Evolutionary conservation across 805 yeast genomes (phyloP), one percentile per base, ranked within the genome.

Genomic region (Phaffomyces thermotolerans): DNA sequence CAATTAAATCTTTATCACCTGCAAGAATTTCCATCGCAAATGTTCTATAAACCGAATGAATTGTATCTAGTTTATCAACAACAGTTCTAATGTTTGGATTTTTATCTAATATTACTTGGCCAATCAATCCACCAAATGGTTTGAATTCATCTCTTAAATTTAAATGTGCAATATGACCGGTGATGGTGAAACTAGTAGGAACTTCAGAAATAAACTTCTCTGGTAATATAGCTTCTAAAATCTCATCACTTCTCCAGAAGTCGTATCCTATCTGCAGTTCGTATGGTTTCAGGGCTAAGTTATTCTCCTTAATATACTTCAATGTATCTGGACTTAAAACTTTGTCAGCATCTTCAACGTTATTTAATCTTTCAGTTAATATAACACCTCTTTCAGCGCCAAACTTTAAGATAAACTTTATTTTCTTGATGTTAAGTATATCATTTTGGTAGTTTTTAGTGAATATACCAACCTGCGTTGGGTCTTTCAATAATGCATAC

Each of bases 151-250:
- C 84, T 37, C 89, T 71, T 35, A 93, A 63, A 56, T 93, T 93
- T 57, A 95, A 64, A 63, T 93, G 99, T 0, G 98, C 99, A 45
- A 93, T 75, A 64, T 93, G 98, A 0, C 99, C 99, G 0, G 95
- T 95, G 32, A 80, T 78, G 1, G 98, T 86, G 61, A 85, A 93
- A 0, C 98, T 95, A 1, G 93, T 72, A 1, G 99, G 99, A 8
- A 83, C 69, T 44, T 88, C 95, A 35, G 75, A 81, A 7, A 77
- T 63, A 18, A 79, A 62, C 17, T 78, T 70, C 37, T 76, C 82
- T 0, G 99, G 99, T 37, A 93, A 63, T 4, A 89, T 75, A 0
- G 95, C 76, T 37, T 71, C 68, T 33, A 93, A 67, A 14, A 93
- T 83, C 52, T 93, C 96, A 44, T 95, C 99, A 0, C 90, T 72